Evolutionary conservation across 768 basidiomycete species (phyloP), one percentile per base, ranked within the genome.

Genomic region (Floccularia luteovirens): DNA sequence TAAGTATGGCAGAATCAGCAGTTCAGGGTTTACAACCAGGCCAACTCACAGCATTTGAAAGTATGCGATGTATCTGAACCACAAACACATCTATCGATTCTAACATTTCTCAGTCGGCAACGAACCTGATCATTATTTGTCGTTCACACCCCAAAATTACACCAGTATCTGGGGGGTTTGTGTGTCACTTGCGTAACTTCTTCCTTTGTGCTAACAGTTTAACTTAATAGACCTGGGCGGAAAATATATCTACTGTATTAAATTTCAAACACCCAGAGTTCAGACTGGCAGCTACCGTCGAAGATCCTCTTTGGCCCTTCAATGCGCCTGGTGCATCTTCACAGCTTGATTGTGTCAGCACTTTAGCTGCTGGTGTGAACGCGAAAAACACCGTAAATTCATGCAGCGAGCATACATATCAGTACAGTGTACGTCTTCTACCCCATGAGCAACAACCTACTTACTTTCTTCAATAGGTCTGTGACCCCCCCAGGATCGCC

Each of bases 361-460:
- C 70, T 10, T 54, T 75, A 7, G 66, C 64, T 25, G 67, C 71
- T 31, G 74, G 74, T 22, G 67, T 61, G 2, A 58, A 72, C 40
- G 46, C 49, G 5, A 64, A 54, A 21, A 50, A 57, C 41, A 68
- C 69, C n/a, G 68, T 69, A 10, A 60, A 56, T 35, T 61, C 58
- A 2, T 75, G 74, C 47, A 73, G 70, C 44, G 74, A 76, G 50
- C 74, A 74, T 41, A 72, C 71, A 1, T 73, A 75, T 45, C 72
- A 74, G 41, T 75, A 74, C 45, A 71, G 66, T 43, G 72, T 71
- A 44, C 46, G 67, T 50, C 21, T 23, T n/a, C 20, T 17, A 11
- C 13, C 24, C 20, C 20, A 6, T 6, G 10, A 35, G 31, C 33
- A 8, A 25, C 14, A 21, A 14, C 16, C 24, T 8, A 35, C 24